Percentiles rank a stretch among this genome's conserved stretches.
Conservation (phyloP, 495 filamentous ascomycete genomes). For the Neurospora cerealis region DNA sequence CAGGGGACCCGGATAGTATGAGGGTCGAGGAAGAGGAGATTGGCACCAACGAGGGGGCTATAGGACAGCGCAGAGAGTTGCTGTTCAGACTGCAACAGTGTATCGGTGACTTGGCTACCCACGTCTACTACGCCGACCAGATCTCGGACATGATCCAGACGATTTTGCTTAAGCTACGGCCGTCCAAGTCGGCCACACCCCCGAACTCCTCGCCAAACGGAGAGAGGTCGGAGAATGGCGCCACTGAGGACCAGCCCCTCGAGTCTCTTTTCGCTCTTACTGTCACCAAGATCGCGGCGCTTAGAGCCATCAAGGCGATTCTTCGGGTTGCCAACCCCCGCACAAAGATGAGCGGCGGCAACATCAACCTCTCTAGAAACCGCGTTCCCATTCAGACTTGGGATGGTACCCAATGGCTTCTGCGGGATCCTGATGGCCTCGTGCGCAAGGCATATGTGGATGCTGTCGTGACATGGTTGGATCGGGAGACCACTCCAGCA, state of each 20-base stretch:
- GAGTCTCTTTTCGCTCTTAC: conserved; percentile 65
- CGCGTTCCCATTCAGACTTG: conserved; percentile 68
- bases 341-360: conserved; percentile 45
- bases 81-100: conserved; percentile 59
- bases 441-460: conserved; percentile 79
- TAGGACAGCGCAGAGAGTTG: conserved; percentile 39
- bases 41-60: conserved; percentile 14
- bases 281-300: conserved; percentile 61
- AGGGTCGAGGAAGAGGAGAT: conserved; percentile 17
- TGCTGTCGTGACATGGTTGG: conserved; percentile 71
- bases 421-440: conserved; percentile 62
- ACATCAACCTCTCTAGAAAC: conserved; percentile 56
- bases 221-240: conserved; percentile 25
- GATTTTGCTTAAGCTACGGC: conserved; percentile 66
- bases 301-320: conserved; percentile 73
- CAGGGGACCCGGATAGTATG: conserved; percentile 37
- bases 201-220: conserved; percentile 27
- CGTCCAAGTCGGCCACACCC: conserved; percentile 35
- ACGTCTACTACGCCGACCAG: conserved; percentile 91
- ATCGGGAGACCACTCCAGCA: conserved; percentile 60
- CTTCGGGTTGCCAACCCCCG: conserved; percentile 65
- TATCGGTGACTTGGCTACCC: conserved; percentile 79
- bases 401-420: conserved; percentile 86
- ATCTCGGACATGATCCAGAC: conserved; percentile 82
- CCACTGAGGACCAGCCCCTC: conserved; percentile 26